Base-by-base conservation (phyloP, 2,329 filamentous ascomycete species). In the Diplodia seriata region DNA sequence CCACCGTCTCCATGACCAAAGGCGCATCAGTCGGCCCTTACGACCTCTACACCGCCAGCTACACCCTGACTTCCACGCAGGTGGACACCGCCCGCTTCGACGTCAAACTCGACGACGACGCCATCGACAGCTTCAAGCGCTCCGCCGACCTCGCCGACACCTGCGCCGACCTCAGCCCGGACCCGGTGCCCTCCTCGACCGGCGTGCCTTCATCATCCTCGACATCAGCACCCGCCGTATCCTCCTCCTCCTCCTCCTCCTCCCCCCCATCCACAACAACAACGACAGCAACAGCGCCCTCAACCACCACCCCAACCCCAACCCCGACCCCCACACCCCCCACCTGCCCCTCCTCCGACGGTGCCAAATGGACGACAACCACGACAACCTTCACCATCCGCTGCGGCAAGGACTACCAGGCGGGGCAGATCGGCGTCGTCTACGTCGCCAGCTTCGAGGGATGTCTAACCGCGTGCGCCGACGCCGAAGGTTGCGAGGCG, bases 1-100 rank as follows among this genome's bases (percentile, higher is more conserved):
- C 69, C 4, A 72, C 70, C n/a, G 68, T 68, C 26, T 57, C 74
- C 4, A 76, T 77, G 75, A 69, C 71, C 2, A 72, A 70, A 11
- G 71, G 73, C 26, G 71, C 73, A 4, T 69, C 72, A 20, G 64
- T 74, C 18, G 75, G 75, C 8, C 57, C 63, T 11, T 76, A 76
- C 53, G 70, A 70, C 43, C 69, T 76, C 1, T 76, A 75, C 56
- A 72, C 74, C 38, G 73, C 71, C 15, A 69, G 69, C 18, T 71
- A 74, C 38, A 66, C 71, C 2, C 69, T 74, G n/a, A 63, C 59
- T 2, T n/a, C 59, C 12, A 31, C 59, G 29, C 56, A 68, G 20
- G 38, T 53, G 4, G 23, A 43, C 23, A 23, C 29, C 26, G 61
- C 65, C 40, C 36, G 33, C 23, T 67, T 67, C 55, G 55, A 61